These are phyloP conservation scores for Ceratobasidium sp. DNA, from an alignment of 1,284 basidiomycete genomes.

Conservation along the genomic window DNA sequence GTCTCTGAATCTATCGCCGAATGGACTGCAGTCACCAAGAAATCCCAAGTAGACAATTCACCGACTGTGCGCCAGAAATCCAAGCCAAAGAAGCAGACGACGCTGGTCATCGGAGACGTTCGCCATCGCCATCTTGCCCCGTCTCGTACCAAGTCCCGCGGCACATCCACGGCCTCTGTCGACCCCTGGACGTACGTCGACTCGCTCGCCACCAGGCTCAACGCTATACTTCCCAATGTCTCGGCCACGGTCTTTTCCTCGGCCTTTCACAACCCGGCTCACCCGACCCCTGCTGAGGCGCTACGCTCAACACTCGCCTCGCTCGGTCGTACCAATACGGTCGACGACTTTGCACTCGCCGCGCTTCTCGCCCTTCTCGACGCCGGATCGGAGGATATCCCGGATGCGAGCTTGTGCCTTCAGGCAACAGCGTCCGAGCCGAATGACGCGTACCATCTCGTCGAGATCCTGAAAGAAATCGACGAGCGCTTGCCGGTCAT, in stretches of 20 bases:
- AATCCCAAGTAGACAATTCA: background rate
- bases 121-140: slow-evolving; percentile 33
- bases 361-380: slow-evolving; percentile 25
- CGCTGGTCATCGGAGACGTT: slow-evolving; percentile 37
- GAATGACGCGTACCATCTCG: slow-evolving; percentile 42
- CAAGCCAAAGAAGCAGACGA: slow-evolving; percentile 29
- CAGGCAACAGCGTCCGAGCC: slow-evolving; percentile 40
- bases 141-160: background rate
- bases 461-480: slow-evolving; percentile 44
- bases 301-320: slow-evolving; percentile 33
- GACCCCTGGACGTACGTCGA: slow-evolving; percentile 44
- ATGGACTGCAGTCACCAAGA: slow-evolving; percentile 16
- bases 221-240: slow-evolving; percentile 34
- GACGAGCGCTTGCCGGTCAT: slow-evolving; percentile 40
- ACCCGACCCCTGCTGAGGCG: slow-evolving; percentile 38
- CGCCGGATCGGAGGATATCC: slow-evolving; percentile 6
- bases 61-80: background rate
- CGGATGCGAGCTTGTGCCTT: slow-evolving; percentile 45
- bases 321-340: slow-evolving; percentile 26
- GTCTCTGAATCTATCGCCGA: slow-evolving; percentile 15
- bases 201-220: slow-evolving; percentile 37
- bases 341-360: slow-evolving; percentile 43
- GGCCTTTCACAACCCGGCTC: slow-evolving; percentile 32
- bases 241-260: slow-evolving; percentile 29
- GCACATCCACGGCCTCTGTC: background rate